Evolutionary conservation across 139 green algal species (phyloP).

Genomic region (Pedinophyceae sp.): DNA sequence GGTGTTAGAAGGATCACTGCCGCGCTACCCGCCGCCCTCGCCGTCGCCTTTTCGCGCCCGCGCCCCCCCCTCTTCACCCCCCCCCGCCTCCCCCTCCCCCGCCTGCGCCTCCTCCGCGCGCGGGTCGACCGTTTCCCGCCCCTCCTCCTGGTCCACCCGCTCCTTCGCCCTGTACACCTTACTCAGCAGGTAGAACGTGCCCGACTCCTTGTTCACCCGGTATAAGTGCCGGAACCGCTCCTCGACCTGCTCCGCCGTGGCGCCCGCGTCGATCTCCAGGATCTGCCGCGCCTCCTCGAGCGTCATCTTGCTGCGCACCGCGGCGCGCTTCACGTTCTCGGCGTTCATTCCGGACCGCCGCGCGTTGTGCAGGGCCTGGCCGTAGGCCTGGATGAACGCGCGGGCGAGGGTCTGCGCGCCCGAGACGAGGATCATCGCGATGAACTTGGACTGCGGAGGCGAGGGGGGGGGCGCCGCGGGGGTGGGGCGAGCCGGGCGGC

Average conservation of each 20-base stretch:
- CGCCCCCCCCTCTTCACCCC: no score
- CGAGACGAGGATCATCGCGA: no score
- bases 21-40: no score
- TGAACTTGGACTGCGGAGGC: no score
- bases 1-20: no score
- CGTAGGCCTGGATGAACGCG: not conserved
- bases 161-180: slow-evolving; percentile 10
- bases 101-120: not conserved
- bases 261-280: not conserved
- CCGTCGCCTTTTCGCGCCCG: no score
- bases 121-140: not conserved
- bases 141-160: slow-evolving; percentile 5
- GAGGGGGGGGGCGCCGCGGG: no score
- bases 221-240: slow-evolving; percentile 10
- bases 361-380: not conserved
- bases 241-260: not conserved
- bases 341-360: not conserved
- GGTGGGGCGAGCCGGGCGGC: no score
- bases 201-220: slow-evolving; percentile 4
- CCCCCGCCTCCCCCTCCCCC: not conserved
- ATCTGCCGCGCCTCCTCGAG: not conserved
- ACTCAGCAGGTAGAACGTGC: slow-evolving; percentile 9
- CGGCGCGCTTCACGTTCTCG: not conserved
- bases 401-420: not conserved
- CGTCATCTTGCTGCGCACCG: not conserved